phyloP scores from a whole-genome alignment of 345 rosid species.

The Bruguiera gymnorhiza region DNA sequence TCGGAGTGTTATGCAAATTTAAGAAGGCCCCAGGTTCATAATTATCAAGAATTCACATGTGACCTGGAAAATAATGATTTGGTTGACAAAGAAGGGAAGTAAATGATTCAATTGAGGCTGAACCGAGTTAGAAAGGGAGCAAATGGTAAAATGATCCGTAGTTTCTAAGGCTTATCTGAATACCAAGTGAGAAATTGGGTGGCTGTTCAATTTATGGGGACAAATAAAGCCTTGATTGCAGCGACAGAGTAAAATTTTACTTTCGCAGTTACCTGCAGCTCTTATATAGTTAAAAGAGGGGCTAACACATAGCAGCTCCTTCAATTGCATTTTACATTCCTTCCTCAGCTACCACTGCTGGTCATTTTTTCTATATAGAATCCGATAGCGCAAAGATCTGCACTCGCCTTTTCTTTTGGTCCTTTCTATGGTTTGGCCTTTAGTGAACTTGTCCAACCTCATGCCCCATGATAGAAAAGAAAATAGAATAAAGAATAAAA shows the following conservation, averaged over 20 bases:
- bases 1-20: too few species aligned
- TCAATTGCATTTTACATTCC: constrained; percentile 30
- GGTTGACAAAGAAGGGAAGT: background rate
- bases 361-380: constrained; percentile 1
- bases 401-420: constrained; percentile 10
- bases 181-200: background rate
- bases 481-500: constrained; percentile 2
- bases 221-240: background rate
- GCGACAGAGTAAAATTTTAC: background rate
- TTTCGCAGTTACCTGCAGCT: constrained; percentile 8
- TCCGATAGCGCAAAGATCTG: constrained; percentile 12
- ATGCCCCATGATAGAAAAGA: constrained; percentile 27
- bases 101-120: too few species aligned
- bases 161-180: background rate
- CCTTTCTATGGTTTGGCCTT: constrained; percentile 31
- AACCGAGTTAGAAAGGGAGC: background rate
- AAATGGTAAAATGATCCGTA: background rate
- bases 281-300: constrained; percentile 4
- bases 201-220: background rate
- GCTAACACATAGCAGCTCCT: constrained; percentile 10
- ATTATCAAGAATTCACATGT: background rate
- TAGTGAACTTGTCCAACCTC: constrained; percentile 24
- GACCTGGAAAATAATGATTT: background rate
- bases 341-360: background rate
- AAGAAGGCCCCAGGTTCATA: background rate